Evolutionary conservation across 352 stramenopile species (phyloP), one percentile per base, ranked within the genome.

Genomic region (Plasmopara viticola): DNA sequence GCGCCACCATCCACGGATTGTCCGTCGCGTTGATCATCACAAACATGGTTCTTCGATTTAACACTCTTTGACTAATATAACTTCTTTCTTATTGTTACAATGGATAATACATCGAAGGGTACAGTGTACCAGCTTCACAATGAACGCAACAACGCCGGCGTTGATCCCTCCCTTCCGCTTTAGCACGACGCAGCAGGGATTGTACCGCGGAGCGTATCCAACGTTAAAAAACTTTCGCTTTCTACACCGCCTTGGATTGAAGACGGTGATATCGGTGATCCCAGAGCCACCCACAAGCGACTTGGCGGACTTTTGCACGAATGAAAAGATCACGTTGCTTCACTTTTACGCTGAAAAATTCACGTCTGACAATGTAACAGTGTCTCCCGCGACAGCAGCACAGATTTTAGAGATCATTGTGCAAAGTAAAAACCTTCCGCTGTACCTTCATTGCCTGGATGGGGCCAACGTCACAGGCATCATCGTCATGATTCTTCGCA

Each of bases 201-300:
- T 94, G 39, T 92, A 89, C 54, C 84, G 84, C 41, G 84, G 84
- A 5, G 70, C 78, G 28, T 92, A 92, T 53, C 84, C 81, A 55
- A 91, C 84, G 64, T 74, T 92, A 51, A 90, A 90, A 63, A 92
- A 90, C 67, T 90, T 91, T 43, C 78, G 79, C 15, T 94, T 94
- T 54, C 58, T 94, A 42, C 61, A 70, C 48, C 70, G 81, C 7
- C 64, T 94, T 43, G 60, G 67, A 28, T 74, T 94, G 31, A 89
- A 86, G 61, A 90, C 75, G 2, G 53, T 94, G 44, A 66, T 92
- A 48, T 92, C 80, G 6, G 71, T 94, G 35, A 90, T 87, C 39
- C 84, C 84, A 2, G 84, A 94, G 58, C 66, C 71, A 46, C 81
- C 84, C 30, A 94, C 81, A 6, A 78, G 66, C 30, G 81, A 94